Percentiles rank a stretch among this genome's conserved stretches.
phyloP scores from a whole-genome alignment of 495 filamentous ascomycete genomes.

The Amniculicola lignicola region DNA sequence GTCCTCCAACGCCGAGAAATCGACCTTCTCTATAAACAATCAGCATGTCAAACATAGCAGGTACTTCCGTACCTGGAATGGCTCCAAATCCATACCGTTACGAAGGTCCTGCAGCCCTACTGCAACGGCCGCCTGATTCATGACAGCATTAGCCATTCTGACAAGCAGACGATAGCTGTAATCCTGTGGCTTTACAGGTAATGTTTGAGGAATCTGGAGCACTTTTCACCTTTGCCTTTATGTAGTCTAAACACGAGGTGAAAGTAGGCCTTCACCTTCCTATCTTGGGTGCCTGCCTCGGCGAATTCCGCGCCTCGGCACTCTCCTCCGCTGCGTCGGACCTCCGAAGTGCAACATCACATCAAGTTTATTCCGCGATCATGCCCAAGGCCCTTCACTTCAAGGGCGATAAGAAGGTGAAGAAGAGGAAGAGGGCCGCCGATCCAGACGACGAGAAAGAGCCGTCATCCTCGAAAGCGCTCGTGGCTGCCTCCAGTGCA shows the following conservation, averaged over 20 bases:
- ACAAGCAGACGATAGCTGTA: too few relatives aligned
- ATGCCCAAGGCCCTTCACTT: constrained; percentile 82
- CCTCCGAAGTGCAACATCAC: too few relatives aligned
- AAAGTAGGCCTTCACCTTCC: too few relatives aligned
- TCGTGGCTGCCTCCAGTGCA: constrained; percentile 37
- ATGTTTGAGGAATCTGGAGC: too few relatives aligned
- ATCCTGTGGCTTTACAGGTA: too few relatives aligned
- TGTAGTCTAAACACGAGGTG: too few relatives aligned
- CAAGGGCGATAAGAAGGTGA: constrained; percentile 94
- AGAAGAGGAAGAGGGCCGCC: constrained; percentile 75
- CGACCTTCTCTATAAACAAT: constrained; percentile 50
- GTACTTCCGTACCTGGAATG: constrained; percentile 21
- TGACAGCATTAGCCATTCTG: constrained; percentile 4
- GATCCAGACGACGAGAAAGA: constrained; percentile 37
- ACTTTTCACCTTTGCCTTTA: too few relatives aligned
- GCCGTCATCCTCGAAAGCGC: constrained; percentile 44
- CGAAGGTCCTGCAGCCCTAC: constrained; percentile 55
- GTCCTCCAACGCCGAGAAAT: constrained; percentile 69
- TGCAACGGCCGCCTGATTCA: constrained; percentile 44
- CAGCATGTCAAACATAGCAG: not conserved
- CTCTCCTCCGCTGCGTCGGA: too few relatives aligned
- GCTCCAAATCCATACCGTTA: constrained; percentile 33
- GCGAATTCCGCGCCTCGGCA: too few relatives aligned
- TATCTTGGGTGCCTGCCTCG: too few relatives aligned
- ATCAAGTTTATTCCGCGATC: too few relatives aligned